Evolutionary conservation across 441 rosid genomes (phyloP).

Genomic region (Adansonia madagascariensis): DNA sequence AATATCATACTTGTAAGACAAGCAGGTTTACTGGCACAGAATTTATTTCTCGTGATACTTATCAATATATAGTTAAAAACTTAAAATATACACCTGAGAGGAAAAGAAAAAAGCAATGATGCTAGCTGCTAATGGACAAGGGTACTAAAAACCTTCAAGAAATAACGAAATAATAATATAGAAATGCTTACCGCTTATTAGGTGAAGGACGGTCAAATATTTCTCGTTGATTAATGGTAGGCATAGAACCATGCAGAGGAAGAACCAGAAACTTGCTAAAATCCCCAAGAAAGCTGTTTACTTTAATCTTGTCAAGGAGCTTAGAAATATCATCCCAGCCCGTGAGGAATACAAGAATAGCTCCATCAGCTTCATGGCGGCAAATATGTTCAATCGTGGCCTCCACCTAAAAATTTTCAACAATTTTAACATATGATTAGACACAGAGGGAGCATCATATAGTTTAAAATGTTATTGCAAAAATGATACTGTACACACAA

Average conservation of each 20-base stretch:
- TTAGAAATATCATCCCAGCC: conserved; percentile 98
- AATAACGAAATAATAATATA: conserved; percentile 1
- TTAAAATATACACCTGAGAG: neutral
- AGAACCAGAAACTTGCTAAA: conserved; percentile 75
- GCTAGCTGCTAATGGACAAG: neutral
- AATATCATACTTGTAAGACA: neutral
- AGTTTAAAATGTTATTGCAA: neutral
- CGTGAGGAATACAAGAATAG: conserved; percentile 89
- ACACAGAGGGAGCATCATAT: neutral
- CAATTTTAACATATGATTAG: conserved; percentile 9
- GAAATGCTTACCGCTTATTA: conserved; percentile 57
- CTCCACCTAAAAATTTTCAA: conserved; percentile 64
- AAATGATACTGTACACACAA: conserved; percentile 10
- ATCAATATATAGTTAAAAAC: neutral
- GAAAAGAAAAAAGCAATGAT: neutral
- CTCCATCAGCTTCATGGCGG: conserved; percentile 79
- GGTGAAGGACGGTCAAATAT: conserved; percentile 83
- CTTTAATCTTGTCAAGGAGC: conserved; percentile 74
- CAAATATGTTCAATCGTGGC: conserved; percentile 76
- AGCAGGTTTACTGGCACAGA: neutral
- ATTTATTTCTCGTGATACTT: neutral
- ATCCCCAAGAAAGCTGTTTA: conserved; percentile 76
- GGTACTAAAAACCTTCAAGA: neutral
- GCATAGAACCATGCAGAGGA: conserved; percentile 95
- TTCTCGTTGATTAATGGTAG: conserved; percentile 82